phyloP scores from a whole-genome alignment of 225 moss, liverwort and hornwort species.

The Anthoceros angustus region DNA sequence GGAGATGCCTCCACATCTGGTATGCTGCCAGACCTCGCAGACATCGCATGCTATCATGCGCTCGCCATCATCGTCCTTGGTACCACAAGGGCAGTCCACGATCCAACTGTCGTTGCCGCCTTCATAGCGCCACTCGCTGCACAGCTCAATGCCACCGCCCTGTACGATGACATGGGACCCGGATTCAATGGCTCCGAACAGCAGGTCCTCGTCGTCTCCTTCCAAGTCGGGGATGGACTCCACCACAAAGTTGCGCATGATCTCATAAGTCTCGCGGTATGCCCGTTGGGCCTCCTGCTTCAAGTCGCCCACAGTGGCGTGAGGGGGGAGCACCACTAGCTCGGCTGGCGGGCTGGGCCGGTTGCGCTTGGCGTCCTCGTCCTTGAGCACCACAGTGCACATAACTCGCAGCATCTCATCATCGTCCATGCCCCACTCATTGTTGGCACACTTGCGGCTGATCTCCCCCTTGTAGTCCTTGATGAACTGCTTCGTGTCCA shows the following conservation, averaged over 20 bases:
- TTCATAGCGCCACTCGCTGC: conserved; percentile 97
- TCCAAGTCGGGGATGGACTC: conserved; percentile 78
- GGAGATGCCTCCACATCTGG: conserved; percentile 91
- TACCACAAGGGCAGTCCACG: conserved; percentile 95
- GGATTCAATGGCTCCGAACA: conserved; percentile 87
- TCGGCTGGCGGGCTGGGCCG: conserved; percentile 90
- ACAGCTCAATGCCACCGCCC: conserved; percentile 67
- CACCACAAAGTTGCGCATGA: conserved; percentile 78
- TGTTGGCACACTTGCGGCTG: conserved; percentile 81
- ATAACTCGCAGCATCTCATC: conserved; percentile 85
- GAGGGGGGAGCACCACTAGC: conserved; percentile 84
- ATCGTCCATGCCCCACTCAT: conserved; percentile 97
- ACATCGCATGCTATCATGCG: conserved; percentile 99
- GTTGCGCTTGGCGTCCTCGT: conserved; percentile 66
- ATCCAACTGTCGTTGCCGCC: conserved; percentile 97
- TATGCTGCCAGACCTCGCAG: conserved; percentile 98
- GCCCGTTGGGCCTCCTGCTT: conserved; percentile 91
- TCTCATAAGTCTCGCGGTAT: conserved; percentile 92
- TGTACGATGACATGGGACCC: conserved; percentile 74
- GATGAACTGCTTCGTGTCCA: conserved; percentile 95
- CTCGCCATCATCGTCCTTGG: conserved; percentile 94
- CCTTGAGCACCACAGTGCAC: conserved; percentile 86
- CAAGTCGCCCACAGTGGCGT: conserved; percentile 81
- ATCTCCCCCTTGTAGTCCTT: conserved; percentile 95
- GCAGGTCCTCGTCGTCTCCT: conserved; percentile 69